Conservation (phyloP, 1,139 yeast genomes). For the Sugiyamaella grinbergsii region DNA sequence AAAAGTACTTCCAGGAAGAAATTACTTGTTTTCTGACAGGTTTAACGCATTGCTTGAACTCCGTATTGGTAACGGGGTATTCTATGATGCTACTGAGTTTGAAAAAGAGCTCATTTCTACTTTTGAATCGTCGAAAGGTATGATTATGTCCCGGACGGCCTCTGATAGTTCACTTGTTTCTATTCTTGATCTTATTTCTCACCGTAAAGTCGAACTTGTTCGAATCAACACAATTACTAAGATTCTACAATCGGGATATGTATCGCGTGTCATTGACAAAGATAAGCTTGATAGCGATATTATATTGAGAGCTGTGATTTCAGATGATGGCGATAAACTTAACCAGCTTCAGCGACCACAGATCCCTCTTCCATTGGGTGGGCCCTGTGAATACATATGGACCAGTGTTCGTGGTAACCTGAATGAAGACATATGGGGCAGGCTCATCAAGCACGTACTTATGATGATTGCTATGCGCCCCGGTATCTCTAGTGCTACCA, state of each 20-base stretch:
- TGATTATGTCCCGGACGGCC: conserved; percentile 60
- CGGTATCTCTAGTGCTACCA: conserved; percentile 52
- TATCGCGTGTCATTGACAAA: conserved; percentile 62
- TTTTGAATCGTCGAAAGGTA: conserved; percentile 50
- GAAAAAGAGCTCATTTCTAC: conserved; percentile 47
- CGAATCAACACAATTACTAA: conserved; percentile 57
- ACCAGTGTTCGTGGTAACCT: conserved; percentile 64
- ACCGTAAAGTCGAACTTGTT: conserved; percentile 46
- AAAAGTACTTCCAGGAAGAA: conserved; percentile 46
- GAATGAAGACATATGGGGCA: conserved; percentile 61
- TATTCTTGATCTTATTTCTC: conserved; percentile 51
- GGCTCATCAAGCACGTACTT: conserved; percentile 56
- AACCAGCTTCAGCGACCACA: conserved; percentile 25
- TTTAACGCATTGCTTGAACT: conserved; percentile 49
- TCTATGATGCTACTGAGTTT: conserved; percentile 52
- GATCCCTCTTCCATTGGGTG: conserved; percentile 49
- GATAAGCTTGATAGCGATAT: conserved; percentile 66
- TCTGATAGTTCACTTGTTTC: conserved; percentile 61
- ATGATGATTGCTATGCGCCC: conserved; percentile 54
- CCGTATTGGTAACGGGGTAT: conserved; percentile 48
- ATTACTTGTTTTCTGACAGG: conserved; percentile 62
- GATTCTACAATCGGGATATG: conserved; percentile 54
- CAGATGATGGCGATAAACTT: not conserved
- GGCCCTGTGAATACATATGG: conserved; percentile 74
- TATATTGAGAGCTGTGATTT: conserved; percentile 30